Percentiles rank a stretch among this genome's conserved stretches.
Conservation (phyloP, 2,329 filamentous ascomycete genomes). For the Fusarium denticulatum region DNA sequence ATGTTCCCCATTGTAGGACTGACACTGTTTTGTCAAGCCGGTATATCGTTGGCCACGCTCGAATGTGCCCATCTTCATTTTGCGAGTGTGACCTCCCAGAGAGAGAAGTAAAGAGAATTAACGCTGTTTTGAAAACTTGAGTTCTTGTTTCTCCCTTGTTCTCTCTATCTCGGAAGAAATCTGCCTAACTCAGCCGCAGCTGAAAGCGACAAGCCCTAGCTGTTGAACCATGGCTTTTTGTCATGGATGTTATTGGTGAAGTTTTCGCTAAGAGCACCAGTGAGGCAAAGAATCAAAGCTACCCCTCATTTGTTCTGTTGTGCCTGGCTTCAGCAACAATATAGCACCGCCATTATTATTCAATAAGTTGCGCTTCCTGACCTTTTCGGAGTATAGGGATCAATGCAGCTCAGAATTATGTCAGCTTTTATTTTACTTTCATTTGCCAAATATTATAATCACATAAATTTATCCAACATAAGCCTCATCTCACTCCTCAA, state of each 20-base stretch:
- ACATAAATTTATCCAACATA: neutral
- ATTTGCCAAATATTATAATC: neutral
- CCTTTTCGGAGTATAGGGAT: neutral
- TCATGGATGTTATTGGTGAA: neutral
- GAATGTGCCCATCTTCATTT: neutral
- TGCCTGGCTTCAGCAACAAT: neutral
- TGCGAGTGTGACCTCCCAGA: accelerated
- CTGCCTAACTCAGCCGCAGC: neutral
- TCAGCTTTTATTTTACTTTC: neutral
- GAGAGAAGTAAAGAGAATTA: too few species aligned
- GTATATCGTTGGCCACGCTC: neutral
- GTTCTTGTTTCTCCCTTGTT: accelerated
- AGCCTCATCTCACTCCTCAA: neutral
- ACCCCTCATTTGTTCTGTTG: neutral
- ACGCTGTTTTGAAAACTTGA: too few species aligned
- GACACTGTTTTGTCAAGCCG: neutral
- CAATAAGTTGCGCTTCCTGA: neutral
- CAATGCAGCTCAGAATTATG: neutral
- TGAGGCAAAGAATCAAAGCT: neutral
- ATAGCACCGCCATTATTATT: neutral
- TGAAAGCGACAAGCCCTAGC: neutral
- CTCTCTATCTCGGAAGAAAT: neutral
- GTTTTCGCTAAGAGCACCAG: neutral
- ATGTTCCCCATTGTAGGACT: neutral
- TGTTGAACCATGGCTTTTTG: neutral